These are phyloP conservation scores for Xylariaceae sp. DNA, from an alignment of 2,329 filamentous ascomycete genomes.

Conservation along the genomic window DNA sequence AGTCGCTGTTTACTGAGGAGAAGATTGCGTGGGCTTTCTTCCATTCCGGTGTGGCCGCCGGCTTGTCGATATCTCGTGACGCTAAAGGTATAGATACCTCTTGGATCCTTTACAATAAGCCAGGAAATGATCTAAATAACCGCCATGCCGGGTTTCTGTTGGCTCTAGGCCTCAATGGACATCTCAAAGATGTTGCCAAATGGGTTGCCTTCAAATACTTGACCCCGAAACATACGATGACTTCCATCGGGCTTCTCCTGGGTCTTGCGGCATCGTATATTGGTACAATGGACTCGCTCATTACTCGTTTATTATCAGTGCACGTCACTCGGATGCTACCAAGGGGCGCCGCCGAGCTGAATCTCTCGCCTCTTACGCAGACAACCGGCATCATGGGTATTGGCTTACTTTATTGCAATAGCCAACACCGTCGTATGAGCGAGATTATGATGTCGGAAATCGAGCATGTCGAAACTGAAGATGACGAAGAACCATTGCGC, in stretches of 20 bases:
- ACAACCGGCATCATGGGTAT: conserved; percentile 98
- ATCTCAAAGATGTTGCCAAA: conserved; percentile 89
- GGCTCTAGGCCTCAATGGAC: conserved; percentile 87
- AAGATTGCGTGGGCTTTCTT: conserved; percentile 99
- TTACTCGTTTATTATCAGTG: conserved; percentile 88
- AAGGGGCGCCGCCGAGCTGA: conserved; percentile 86
- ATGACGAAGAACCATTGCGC: conserved; percentile 79
- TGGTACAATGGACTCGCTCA: conserved; percentile 94
- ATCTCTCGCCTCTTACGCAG: conserved; percentile 87
- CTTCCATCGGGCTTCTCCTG: conserved; percentile 88
- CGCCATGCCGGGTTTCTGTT: conserved; percentile 93
- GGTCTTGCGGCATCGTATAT: conserved; percentile 90
- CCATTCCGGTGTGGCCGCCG: conserved; percentile 90
- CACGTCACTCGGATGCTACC: conserved; percentile 95
- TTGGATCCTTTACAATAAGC: conserved; percentile 98
- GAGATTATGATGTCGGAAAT: conserved; percentile 99
- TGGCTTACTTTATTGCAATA: conserved; percentile 87
- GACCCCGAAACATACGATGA: conserved; percentile 99
- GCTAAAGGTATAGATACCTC: conserved; percentile 95
- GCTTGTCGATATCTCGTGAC: conserved; percentile 81
- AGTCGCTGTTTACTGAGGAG: conserved; percentile 82
- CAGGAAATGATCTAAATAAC: conserved; percentile 78
- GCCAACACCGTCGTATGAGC: conserved; percentile 96
- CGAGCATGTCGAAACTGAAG: conserved; percentile 72
- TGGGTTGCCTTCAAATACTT: conserved; percentile 99